Evolutionary conservation across 1,284 basidiomycete species (phyloP).

Genomic region (Fereydounia khargensis): DNA sequence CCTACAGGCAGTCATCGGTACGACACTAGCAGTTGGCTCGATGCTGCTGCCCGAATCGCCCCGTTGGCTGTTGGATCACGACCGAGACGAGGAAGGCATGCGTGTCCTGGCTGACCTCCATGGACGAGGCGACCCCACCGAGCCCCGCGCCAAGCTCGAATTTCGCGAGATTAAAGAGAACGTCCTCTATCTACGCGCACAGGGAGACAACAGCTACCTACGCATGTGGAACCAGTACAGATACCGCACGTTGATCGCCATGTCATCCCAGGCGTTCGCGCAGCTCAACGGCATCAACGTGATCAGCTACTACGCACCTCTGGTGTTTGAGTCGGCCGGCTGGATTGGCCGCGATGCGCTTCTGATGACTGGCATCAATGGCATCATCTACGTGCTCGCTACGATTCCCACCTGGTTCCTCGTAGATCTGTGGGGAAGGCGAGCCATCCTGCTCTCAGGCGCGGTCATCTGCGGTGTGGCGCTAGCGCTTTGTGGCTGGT

Average conservation of each 20-base stretch:
- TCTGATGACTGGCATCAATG: constrained; percentile 81
- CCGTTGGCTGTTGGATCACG: constrained; percentile 88
- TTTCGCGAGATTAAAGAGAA: constrained; percentile 90
- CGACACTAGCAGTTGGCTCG: constrained; percentile 76
- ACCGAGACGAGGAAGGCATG: constrained; percentile 81
- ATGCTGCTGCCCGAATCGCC: constrained; percentile 90
- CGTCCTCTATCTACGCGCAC: constrained; percentile 42
- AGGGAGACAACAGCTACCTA: constrained; percentile 74
- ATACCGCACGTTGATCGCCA: constrained; percentile 86
- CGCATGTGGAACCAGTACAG: constrained; percentile 87
- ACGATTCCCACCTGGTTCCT: constrained; percentile 77
- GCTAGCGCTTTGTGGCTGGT: constrained; percentile 78
- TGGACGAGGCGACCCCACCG: constrained; percentile 72
- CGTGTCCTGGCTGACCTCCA: constrained; percentile 85
- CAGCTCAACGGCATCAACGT: constrained; percentile 69
- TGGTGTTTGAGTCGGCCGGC: constrained; percentile 68
- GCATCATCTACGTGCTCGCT: constrained; percentile 67
- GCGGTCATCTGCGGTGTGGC: constrained; percentile 74
- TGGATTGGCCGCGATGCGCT: constrained; percentile 97
- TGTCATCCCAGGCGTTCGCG: constrained; percentile 94
- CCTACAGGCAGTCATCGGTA: constrained; percentile 69
- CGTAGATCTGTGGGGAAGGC: constrained; percentile 85
- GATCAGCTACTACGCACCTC: constrained; percentile 82
- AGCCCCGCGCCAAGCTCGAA: constrained; percentile 74
- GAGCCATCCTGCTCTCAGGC: constrained; percentile 85